Base-by-base conservation (phyloP, 495 filamentous ascomycete species). In the Polyplosphaeria fusca region DNA sequence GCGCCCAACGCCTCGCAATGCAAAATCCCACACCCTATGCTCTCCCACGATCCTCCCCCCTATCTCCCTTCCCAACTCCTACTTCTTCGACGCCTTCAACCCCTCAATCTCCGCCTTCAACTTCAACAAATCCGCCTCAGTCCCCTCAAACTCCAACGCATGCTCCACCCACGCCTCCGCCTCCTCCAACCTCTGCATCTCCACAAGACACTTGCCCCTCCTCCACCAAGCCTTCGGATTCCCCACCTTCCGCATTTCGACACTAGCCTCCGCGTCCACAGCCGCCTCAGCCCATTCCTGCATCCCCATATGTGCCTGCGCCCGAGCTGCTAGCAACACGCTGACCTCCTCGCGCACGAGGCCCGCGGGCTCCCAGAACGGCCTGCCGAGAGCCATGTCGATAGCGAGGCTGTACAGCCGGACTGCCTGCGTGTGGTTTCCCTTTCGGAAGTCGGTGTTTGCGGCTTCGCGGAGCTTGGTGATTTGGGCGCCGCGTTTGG, bases 181-280 rank as follows among this genome's bases (percentile, higher is more conserved):
- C 80, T 98, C 93, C 56, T 86, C 83, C 69, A 86, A 74, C 68
- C 91, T 71, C 7, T 86, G 85, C 93, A 96, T 97, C 84, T 98
- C 93, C 47, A 83, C 70, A 68, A 96, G 74, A 71, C 85, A 91
- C 74, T 81, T 83, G 7, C 86, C 91, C 58, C 87, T 74, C 42
- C 92, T 74, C 84, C 88, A 96, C 87, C 91, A 96, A 2, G 86
- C 91, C 83, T 96, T 97, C 5, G 87, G 83, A 73, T 98, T 96
- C 25, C 85, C 89, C 39, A 80, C 75, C 48, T 82, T 76, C 82
- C 94, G 96, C 52, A 86, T 81, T 73, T 95, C 92, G n/a, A 96
- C 86, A 65, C 87, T 92, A 4, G 77, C 74, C 75, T 90, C 84
- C n/a, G 88, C 88, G 74, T 98, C 93, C 2, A 85, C 74, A 20